phyloP scores from a whole-genome alignment of 2,329 filamentous ascomycete species.

The Chaetothyriales sp. region DNA sequence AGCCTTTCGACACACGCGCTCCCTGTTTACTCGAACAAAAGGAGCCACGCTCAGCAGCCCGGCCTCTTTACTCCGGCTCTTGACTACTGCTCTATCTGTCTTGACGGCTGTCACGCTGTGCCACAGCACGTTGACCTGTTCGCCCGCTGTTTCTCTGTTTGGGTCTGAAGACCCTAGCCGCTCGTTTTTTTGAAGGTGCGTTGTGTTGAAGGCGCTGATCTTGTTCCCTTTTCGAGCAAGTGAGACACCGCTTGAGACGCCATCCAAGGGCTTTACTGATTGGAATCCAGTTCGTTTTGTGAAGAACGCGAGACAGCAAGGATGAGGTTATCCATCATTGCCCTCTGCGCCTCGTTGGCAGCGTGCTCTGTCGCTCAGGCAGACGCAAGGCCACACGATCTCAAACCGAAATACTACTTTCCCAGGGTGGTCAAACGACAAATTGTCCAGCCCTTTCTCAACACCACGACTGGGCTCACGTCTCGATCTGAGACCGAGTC shows the following conservation, averaged over 20 bases:
- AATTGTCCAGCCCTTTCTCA: constrained; percentile 5
- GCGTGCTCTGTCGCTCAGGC: constrained; percentile 18
- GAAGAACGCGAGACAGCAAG: neutral
- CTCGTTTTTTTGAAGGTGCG: neutral
- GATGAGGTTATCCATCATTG: constrained; percentile 15
- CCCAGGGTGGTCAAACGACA: constrained; percentile 19
- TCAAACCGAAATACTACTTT: constrained; percentile 19
- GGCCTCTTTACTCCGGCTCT: neutral
- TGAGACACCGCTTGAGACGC: neutral
- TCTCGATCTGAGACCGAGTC: constrained; percentile 3
- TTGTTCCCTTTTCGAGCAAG: neutral
- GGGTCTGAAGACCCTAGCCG: neutral
- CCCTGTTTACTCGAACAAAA: neutral
- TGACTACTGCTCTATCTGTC: neutral
- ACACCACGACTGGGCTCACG: constrained; percentile 1
- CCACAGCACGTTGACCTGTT: neutral
- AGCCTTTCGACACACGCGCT: neutral
- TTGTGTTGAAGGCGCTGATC: neutral
- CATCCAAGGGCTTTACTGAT: neutral
- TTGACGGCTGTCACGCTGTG: neutral
- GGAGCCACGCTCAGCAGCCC: neutral
- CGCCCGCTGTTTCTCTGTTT: neutral
- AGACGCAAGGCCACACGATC: constrained; percentile 10
- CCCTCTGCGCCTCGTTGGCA: constrained; percentile 17
- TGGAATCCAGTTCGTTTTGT: neutral